Percentiles rank a stretch among this genome's conserved stretches.
These are phyloP conservation scores for Hordeum pubiflorum DNA, from an alignment of 202 grass and related monocot species.

Conservation along the genomic window DNA sequence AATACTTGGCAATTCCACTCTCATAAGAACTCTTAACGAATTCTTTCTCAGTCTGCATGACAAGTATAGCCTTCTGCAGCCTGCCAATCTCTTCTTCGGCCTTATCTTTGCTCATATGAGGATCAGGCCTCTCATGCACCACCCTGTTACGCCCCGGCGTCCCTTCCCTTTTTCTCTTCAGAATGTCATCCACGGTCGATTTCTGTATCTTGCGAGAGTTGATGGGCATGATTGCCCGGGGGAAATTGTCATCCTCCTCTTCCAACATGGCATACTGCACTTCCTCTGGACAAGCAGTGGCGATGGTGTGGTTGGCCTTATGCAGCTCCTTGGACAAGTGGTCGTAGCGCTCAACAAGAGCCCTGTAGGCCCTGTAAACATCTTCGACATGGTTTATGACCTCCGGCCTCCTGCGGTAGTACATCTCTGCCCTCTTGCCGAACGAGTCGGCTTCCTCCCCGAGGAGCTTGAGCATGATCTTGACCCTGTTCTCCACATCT, in stretches of 20 bases:
- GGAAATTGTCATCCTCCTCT: constrained; percentile 42
- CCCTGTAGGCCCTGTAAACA: constrained; percentile 73
- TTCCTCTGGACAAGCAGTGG: constrained; percentile 62
- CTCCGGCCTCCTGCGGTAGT: constrained; percentile 60
- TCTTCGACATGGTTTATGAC: constrained; percentile 72
- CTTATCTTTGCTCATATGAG: constrained; percentile 38
- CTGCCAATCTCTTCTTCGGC: constrained; percentile 50
- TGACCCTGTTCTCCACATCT: constrained; percentile 79
- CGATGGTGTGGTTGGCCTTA: constrained; percentile 86
- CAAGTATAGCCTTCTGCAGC: constrained; percentile 83
- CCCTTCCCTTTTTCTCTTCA: constrained; percentile 46
- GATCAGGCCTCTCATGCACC: neutral
- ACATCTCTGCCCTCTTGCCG: constrained; percentile 78
- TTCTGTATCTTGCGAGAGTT: constrained; percentile 38
- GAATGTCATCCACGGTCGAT: constrained; percentile 42
- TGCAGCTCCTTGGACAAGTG: constrained; percentile 76
- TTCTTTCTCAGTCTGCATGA: constrained; percentile 85
- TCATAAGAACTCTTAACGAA: constrained; percentile 83
- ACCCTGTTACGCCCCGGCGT: constrained; percentile 11
- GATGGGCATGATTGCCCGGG: constrained; percentile 45
- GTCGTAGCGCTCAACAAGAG: constrained; percentile 68
- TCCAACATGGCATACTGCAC: constrained; percentile 64
- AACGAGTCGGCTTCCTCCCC: constrained; percentile 77
- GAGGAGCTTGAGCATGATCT: constrained; percentile 69
- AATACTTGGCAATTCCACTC: constrained; percentile 59